Base-by-base conservation (phyloP, 495 filamentous ascomycete genomes). In the Filosporella fistucella region DNA sequence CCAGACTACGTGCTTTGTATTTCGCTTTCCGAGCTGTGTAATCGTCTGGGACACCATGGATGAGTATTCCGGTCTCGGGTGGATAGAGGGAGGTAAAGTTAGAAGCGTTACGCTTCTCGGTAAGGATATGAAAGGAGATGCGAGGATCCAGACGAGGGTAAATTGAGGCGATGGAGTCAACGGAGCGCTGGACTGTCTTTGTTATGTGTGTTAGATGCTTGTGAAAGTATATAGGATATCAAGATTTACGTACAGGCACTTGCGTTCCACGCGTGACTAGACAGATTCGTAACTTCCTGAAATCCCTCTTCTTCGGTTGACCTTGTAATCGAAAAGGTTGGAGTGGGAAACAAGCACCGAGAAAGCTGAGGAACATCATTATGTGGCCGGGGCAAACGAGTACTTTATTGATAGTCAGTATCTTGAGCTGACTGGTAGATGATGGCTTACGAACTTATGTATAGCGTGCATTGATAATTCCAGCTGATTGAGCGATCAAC, bases 1-100 rank as follows among this genome's bases (percentile, higher is more conserved):
- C 42, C 9, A 45, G 42, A 9, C 25, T 28, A 7, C 42, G n/a
- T 9, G 42, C 42, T 45, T 45, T 45, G 21, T 32, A 45, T 9
- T 21, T 16, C 2, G 42, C 42, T 8, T 45, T 30, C n/a, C n/a
- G n/a, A 30, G 8, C 28, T 8, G 8, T 8, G 28, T 8, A 30
- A 30, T 8, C 8, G n/a, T 30, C 28, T 30, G 8, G 8, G 28
- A n/a, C n/a, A 30, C 28, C n/a, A 30, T 8, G n/a, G 28, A 30
- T 30, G n/a, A 30, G 8, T 8, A 8, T 8, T 8, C 8, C 28
- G 28, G n/a, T n/a, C 8, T 30, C 28, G 8, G n/a, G 8, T 30
- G 8, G 8, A 8, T 8, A 8, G 8, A 30, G n/a, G 28, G 8
- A 8, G 8, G 28, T 8, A n/a, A 30, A 30, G 8, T n/a, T 30